Conservation (phyloP, 2,329 filamentous ascomycete species). For the Nemania abortiva region DNA sequence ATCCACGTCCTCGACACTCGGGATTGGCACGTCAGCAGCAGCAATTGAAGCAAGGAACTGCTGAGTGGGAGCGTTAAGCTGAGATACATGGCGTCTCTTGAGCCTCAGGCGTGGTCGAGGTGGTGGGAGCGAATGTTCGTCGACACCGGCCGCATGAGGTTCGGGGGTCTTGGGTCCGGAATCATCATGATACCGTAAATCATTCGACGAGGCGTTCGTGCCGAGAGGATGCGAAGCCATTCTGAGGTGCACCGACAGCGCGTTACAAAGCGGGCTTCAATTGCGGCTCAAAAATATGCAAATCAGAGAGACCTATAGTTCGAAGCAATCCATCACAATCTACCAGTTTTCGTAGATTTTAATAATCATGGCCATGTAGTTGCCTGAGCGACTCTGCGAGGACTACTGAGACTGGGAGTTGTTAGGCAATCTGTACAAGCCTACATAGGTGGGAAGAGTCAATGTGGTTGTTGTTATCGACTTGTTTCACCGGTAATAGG, state of each 20-base stretch:
- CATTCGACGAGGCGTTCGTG: conserved; percentile 59
- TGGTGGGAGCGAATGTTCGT: conserved; percentile 58
- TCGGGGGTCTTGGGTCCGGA: conserved; percentile 65
- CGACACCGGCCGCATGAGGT: conserved; percentile 55
- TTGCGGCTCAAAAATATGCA: conserved; percentile 29
- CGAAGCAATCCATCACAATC: conserved; percentile 38
- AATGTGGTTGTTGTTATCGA: conserved; percentile 16
- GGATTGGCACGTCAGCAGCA: conserved; percentile 72
- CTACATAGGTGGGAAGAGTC: neutral
- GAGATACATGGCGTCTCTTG: conserved; percentile 66
- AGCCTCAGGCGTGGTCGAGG: conserved; percentile 67
- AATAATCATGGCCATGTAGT: conserved; percentile 33
- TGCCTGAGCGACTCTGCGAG: conserved; percentile 3
- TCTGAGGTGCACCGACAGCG: conserved; percentile 24
- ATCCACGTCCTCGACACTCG: conserved; percentile 70
- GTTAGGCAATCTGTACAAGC: conserved; percentile 23
- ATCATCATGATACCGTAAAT: conserved; percentile 55
- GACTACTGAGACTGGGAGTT: conserved; percentile 17
- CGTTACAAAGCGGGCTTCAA: conserved; percentile 17
- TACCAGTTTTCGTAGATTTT: conserved; percentile 26
- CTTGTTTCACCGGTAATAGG: conserved; percentile 12
- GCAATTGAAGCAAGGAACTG: conserved; percentile 76
- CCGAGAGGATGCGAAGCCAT: conserved; percentile 62
- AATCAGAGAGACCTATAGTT: conserved; percentile 25
- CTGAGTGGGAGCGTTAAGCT: conserved; percentile 69